A percentile compares a stretch with the other conserved stretches of the same genome.
Evolutionary conservation across 169 alveolate genomes (phyloP).

Genomic region (Cryptosporidium parvum): DNA sequence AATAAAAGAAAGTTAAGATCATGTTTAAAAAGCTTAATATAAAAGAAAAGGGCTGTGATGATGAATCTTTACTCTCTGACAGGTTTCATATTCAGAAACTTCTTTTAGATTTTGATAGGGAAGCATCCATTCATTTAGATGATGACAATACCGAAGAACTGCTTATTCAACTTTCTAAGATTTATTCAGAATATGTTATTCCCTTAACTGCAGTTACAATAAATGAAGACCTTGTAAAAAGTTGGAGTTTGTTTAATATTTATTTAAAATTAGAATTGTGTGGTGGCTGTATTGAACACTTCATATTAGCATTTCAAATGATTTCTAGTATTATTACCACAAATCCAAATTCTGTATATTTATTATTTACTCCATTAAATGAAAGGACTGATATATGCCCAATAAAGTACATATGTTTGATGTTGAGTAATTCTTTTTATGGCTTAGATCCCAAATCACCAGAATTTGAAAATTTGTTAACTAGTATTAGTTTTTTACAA

Average conservation of each 20-base stretch:
- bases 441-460: neutral
- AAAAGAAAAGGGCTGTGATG: neutral
- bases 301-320: constrained; percentile 16
- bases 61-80: constrained; percentile 5
- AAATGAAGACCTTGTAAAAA: neutral
- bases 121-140: constrained; percentile 16
- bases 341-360: constrained; percentile 41
- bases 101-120: constrained; percentile 17
- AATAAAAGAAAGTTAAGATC: neutral
- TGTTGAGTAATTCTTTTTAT: neutral
- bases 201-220: neutral
- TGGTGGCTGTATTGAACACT: constrained; percentile 51
- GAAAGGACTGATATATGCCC: constrained; percentile 22
- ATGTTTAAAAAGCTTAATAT: constrained; percentile 11
- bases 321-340: constrained; percentile 8
- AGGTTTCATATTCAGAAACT: constrained; percentile 25
- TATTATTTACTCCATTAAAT: constrained; percentile 26
- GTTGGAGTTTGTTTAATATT: neutral
- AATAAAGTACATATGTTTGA: constrained; percentile 1
- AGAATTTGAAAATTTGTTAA: neutral
- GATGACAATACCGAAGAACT: constrained; percentile 41
- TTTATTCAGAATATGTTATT: neutral
- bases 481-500: neutral
- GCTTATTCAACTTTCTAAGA: neutral
- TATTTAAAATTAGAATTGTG: constrained; percentile 34